Percentiles rank a stretch among this genome's conserved stretches.
Conservation (phyloP, 2,329 filamentous ascomycete species). For the Paraphoma chrysanthemicola region DNA sequence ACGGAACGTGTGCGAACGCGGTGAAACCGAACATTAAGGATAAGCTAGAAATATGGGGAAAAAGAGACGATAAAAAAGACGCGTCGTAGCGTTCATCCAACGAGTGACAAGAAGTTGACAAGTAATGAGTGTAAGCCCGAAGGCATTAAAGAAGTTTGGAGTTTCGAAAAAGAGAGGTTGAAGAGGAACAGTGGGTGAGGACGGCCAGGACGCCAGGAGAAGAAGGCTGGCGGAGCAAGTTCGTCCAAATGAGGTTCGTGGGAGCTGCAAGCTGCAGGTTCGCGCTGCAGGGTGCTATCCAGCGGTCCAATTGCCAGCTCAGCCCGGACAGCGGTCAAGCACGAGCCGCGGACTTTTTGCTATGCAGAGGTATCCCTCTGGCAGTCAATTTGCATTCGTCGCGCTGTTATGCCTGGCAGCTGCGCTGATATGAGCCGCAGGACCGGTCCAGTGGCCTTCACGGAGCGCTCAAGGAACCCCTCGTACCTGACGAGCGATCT, state of each 20-base stretch:
- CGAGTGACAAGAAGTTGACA: constrained; percentile 46
- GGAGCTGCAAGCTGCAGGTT: constrained; percentile 44
- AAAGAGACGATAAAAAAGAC: constrained; percentile 25
- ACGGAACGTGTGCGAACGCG: constrained; percentile 28
- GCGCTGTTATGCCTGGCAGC: constrained; percentile 18
- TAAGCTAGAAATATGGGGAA: constrained; percentile 24
- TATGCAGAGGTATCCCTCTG: constrained; percentile 20
- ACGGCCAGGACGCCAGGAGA: constrained; percentile 38
- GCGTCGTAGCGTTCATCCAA: constrained; percentile 30
- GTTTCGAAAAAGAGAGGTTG: constrained; percentile 33
- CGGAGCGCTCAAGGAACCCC: constrained; percentile 25
- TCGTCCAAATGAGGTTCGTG: constrained; percentile 34
- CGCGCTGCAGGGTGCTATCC: constrained; percentile 33
- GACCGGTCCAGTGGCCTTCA: constrained; percentile 17
- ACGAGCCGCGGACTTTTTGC: constrained; percentile 29
- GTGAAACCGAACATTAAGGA: constrained; percentile 43
- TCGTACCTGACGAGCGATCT: constrained; percentile 15
- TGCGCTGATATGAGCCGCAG: constrained; percentile 17
- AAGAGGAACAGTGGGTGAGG: constrained; percentile 31
- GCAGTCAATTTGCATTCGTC: constrained; percentile 17
- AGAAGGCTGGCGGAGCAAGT: constrained; percentile 24
- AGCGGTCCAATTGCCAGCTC: constrained; percentile 40
- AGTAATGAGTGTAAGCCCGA: constrained; percentile 44
- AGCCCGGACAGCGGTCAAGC: constrained; percentile 30
- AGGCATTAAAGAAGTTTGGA: constrained; percentile 44